A percentile compares a stretch with the other conserved stretches of the same genome.
Conservation (phyloP, 345 rosid species). For the Mangifera indica region DNA sequence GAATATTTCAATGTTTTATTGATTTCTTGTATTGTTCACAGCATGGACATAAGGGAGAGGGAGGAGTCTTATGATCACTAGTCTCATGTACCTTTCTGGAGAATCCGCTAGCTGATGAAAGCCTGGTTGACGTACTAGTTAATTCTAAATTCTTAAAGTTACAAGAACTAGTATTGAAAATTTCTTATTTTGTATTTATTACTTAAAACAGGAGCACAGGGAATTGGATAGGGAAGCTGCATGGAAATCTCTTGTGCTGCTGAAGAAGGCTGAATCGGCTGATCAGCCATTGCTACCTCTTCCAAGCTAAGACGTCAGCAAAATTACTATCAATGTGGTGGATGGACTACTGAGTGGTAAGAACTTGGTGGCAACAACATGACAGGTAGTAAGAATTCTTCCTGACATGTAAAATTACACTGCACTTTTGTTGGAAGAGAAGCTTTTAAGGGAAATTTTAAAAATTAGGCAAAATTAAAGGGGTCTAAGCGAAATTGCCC, state of each 20-base stretch:
- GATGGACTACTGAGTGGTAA: constrained; percentile 67
- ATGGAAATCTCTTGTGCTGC: constrained; percentile 70
- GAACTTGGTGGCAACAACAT: constrained; percentile 54
- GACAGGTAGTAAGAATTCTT: constrained; percentile 26
- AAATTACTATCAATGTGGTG: constrained; percentile 75
- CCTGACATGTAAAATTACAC: neutral
- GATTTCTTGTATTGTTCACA: too few species aligned
- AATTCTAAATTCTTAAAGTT: neutral
- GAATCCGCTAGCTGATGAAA: constrained; percentile 44
- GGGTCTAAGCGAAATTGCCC: too few species aligned
- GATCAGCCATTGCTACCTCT: constrained; percentile 54
- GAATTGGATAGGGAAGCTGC: constrained; percentile 76
- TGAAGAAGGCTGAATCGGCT: constrained; percentile 53
- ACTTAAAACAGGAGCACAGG: constrained; percentile 51
- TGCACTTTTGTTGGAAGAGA: too few species aligned
- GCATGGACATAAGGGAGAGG: too few species aligned
- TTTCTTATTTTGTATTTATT: neutral
- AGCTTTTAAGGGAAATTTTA: too few species aligned
- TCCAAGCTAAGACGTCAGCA: constrained; percentile 44
- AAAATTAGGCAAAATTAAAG: too few species aligned
- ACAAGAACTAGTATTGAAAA: neutral
- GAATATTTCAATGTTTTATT: too few species aligned
- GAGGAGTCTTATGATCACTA: too few species aligned
- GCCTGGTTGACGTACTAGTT: constrained; percentile 29
- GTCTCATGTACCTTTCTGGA: constrained; percentile 16